phyloP scores from a whole-genome alignment of 176 grass and related monocot species.

The Thinopyrum elongatum region DNA sequence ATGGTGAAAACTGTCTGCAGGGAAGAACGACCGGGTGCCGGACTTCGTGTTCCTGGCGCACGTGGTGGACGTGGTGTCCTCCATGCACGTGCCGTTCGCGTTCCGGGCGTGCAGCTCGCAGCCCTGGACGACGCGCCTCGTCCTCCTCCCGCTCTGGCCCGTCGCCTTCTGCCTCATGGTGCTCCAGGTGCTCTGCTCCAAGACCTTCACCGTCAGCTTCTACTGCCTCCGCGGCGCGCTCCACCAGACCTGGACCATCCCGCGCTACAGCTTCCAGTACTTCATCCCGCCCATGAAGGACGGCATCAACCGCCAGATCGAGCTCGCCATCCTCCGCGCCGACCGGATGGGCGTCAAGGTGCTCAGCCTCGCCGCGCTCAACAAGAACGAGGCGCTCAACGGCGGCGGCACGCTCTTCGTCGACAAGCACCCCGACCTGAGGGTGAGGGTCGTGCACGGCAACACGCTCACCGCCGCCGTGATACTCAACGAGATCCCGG shows the following conservation, averaged over 20 bases:
- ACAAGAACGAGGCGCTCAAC: constrained; percentile 93
- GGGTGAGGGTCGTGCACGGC: constrained; percentile 83
- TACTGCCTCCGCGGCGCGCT: constrained; percentile 61
- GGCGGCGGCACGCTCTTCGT: constrained; percentile 87
- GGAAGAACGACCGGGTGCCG: constrained; percentile 68
- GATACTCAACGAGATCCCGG: constrained; percentile 81
- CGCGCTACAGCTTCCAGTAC: constrained; percentile 89
- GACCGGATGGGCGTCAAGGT: constrained; percentile 92
- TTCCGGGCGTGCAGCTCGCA: constrained; percentile 67
- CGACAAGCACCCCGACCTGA: constrained; percentile 61
- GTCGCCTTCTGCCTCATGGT: constrained; percentile 53
- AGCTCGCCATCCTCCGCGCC: constrained; percentile 77
- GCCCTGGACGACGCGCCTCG: constrained; percentile 30
- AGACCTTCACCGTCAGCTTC: constrained; percentile 82
- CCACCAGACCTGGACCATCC: constrained; percentile 81
- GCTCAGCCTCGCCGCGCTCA: constrained; percentile 85
- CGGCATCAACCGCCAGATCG: constrained; percentile 85
- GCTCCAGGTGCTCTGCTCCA: constrained; percentile 65
- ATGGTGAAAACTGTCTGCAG: background rate
- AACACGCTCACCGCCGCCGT: constrained; percentile 96
- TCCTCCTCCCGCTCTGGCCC: constrained; percentile 63
- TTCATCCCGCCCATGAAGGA: constrained; percentile 75
- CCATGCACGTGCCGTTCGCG: constrained; percentile 79
- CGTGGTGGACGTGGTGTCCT: constrained; percentile 65
- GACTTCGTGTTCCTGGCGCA: constrained; percentile 95